Conservation (phyloP, 1,284 basidiomycete genomes). For the Marasmius tenuissimus region DNA sequence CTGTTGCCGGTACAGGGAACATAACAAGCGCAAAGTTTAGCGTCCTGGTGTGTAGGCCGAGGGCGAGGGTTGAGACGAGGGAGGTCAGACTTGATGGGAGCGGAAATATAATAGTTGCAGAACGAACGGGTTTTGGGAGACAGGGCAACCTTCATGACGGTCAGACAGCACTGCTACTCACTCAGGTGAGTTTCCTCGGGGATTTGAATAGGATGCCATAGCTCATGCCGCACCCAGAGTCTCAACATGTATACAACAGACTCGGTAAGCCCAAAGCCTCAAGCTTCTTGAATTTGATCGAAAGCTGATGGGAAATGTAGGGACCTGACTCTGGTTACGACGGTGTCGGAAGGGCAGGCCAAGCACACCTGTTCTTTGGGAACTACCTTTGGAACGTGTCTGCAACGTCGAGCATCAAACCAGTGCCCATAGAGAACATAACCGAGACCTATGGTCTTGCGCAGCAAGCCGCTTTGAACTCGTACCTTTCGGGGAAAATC, state of each 20-base stretch:
- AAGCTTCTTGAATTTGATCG: background rate
- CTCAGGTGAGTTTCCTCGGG: background rate
- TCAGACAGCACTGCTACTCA: background rate
- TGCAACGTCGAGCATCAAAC: background rate
- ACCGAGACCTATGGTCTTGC: background rate
- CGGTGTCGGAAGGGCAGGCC: background rate
- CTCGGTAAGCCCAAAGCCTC: background rate
- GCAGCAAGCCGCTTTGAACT: background rate
- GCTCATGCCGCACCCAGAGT: background rate
- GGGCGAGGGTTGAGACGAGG: background rate
- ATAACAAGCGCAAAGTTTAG: background rate
- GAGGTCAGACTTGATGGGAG: background rate
- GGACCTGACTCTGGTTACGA: background rate
- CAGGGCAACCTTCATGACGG: background rate
- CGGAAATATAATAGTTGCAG: background rate
- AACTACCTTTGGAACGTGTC: background rate
- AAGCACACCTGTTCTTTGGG: background rate
- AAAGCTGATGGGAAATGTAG: background rate
- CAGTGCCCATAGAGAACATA: background rate
- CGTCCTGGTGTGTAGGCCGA: background rate
- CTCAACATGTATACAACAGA: background rate
- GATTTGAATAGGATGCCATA: background rate
- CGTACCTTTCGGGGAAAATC: background rate
- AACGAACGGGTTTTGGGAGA: background rate
- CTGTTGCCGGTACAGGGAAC: background rate